A percentile compares a stretch with the other conserved stretches of the same genome.
phyloP scores from a whole-genome alignment of 169 alveolate genomes.

The Besnoitia besnoiti region DNA sequence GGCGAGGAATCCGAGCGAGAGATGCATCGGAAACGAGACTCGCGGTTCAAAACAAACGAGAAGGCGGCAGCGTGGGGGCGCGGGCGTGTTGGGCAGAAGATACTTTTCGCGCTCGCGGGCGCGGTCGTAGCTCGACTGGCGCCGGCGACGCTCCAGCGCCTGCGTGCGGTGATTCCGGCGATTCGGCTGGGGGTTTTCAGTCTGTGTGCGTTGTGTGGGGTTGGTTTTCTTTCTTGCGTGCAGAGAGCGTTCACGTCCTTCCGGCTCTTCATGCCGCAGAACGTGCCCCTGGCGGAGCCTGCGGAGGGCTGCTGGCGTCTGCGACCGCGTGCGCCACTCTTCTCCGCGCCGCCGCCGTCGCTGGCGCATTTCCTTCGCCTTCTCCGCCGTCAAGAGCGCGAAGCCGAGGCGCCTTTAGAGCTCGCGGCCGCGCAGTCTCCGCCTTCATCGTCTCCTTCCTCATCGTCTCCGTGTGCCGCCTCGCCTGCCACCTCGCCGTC shows the following conservation, averaged over 20 bases:
- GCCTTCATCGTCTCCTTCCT: background rate
- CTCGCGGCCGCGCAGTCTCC: background rate
- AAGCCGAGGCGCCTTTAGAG: background rate
- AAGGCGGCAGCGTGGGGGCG: no score
- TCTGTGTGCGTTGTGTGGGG: no score
- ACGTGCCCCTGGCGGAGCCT: slow-evolving; percentile 56
- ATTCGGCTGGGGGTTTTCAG: no score
- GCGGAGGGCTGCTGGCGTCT: slow-evolving; percentile 63
- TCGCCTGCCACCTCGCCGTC: background rate
- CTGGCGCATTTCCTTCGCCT: background rate
- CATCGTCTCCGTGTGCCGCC: background rate
- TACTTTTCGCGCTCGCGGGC: background rate
- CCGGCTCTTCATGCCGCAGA: slow-evolving; percentile 59
- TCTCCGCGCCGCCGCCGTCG: background rate
- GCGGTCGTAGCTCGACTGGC: no score
- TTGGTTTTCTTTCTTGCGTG: no score
- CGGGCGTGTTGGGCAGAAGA: background rate
- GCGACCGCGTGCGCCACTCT: slow-evolving; percentile 37
- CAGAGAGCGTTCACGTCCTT: slow-evolving; percentile 41
- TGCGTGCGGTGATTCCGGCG: no score
- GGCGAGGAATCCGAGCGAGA: background rate
- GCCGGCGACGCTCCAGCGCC: no score
- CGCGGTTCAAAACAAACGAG: background rate
- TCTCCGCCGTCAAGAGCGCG: background rate
- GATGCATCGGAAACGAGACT: background rate